phyloP scores from a whole-genome alignment of 2,329 filamentous ascomycete genomes.

The Colletotrichum musae region DNA sequence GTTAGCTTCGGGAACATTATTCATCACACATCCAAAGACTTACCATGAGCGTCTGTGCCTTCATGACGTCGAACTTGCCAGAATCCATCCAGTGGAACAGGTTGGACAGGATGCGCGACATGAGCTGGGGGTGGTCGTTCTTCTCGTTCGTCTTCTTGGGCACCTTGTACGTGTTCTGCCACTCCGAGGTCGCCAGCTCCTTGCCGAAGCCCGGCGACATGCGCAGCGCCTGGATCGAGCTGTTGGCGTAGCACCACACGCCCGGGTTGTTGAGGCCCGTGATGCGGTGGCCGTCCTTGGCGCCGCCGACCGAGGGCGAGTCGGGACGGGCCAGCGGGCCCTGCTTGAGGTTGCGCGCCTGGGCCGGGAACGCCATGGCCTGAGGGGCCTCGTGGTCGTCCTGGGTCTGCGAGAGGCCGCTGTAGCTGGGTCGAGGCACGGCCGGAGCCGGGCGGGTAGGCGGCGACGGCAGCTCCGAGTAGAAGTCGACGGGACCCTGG shows the following conservation, averaged over 20 bases:
- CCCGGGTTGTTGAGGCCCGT: slow-evolving; percentile 86
- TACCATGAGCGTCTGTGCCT: slow-evolving; percentile 72
- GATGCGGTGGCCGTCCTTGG: slow-evolving; percentile 59
- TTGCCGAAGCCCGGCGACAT: slow-evolving; percentile 79
- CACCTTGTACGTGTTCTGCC: slow-evolving; percentile 77
- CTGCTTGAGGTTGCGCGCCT: slow-evolving; percentile 32
- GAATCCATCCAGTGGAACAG: slow-evolving; percentile 71
- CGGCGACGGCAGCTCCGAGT: slow-evolving; percentile 67
- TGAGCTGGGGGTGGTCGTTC: slow-evolving; percentile 68
- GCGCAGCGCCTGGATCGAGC: slow-evolving; percentile 87
- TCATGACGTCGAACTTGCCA: slow-evolving; percentile 65
- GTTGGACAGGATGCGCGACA: slow-evolving; percentile 72
- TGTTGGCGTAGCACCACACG: slow-evolving; percentile 93
- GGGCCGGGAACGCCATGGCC: slow-evolving; percentile 19
- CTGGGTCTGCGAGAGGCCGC: slow-evolving; percentile 69
- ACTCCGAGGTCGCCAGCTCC: slow-evolving; percentile 71
- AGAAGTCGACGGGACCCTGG: slow-evolving; percentile 52
- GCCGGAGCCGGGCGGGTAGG: slow-evolving; percentile 79
- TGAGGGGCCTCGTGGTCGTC: slow-evolving; percentile 36
- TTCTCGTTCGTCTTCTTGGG: slow-evolving; percentile 73
- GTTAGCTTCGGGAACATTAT: slow-evolving; percentile 39
- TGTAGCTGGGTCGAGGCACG: slow-evolving; percentile 81
- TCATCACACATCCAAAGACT: slow-evolving; percentile 40
- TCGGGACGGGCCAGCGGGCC: slow-evolving; percentile 35
- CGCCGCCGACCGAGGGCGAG: slow-evolving; percentile 22